Conservation (phyloP, 108 stramenopile species). For the Fragilaria crotonensis region DNA sequence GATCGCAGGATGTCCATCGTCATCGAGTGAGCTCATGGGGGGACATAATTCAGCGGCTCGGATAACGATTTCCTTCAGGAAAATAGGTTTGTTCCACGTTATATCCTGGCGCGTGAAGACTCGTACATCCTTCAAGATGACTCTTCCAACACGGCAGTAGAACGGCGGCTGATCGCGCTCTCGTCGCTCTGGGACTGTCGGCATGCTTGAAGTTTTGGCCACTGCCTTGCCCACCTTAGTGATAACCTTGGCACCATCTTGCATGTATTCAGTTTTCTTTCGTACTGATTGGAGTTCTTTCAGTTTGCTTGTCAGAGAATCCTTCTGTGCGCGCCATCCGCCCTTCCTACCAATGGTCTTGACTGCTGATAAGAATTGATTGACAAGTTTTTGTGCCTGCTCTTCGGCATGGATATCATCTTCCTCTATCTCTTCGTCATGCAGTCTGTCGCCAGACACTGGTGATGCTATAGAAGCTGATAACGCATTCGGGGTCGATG, state of each 20-base stretch:
- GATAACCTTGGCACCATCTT: constrained; percentile 41
- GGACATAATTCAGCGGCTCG: constrained; percentile 47
- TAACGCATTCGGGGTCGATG: too few species aligned
- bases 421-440: background rate
- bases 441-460: background rate
- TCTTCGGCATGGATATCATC: constrained; percentile 1
- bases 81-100: constrained; percentile 49
- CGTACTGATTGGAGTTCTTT: constrained; percentile 20
- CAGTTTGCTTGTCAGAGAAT: constrained; percentile 23
- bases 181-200: background rate
- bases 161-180: constrained; percentile 14
- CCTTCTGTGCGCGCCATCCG: constrained; percentile 30
- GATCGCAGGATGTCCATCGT: constrained; percentile 22
- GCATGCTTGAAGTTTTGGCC: constrained; percentile 21
- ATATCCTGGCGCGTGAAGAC: constrained; percentile 42
- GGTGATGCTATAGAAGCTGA: background rate
- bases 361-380: constrained; percentile 40
- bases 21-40: constrained; percentile 34
- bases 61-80: constrained; percentile 23
- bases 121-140: constrained; percentile 34
- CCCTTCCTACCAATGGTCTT: constrained; percentile 24
- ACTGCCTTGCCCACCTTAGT: constrained; percentile 39
- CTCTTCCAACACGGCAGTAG: constrained; percentile 34
- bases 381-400: constrained; percentile 41
- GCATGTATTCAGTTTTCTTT: constrained; percentile 20